A percentile compares a stretch with the other conserved stretches of the same genome.
phyloP scores from a whole-genome alignment of 345 rosid genomes.

The Anastatica hierochuntica region DNA sequence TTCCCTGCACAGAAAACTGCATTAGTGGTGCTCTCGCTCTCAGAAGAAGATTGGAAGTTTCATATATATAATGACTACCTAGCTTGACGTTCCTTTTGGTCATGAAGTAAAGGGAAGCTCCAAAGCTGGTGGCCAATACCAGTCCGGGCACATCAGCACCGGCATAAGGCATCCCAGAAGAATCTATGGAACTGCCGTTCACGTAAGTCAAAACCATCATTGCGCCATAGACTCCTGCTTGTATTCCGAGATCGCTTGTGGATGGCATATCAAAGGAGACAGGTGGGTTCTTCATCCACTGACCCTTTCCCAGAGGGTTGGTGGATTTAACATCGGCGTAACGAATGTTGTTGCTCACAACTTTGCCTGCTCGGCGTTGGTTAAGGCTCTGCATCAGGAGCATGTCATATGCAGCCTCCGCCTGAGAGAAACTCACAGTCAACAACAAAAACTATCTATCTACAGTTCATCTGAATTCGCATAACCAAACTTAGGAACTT shows the following conservation, averaged over 20 bases:
- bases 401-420: constrained; percentile 96
- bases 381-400: constrained; percentile 87
- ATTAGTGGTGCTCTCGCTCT: neutral
- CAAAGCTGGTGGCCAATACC: constrained; percentile 70
- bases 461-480: neutral
- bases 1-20: constrained; percentile 44
- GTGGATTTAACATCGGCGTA: constrained; percentile 88
- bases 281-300: constrained; percentile 67
- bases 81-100: constrained; percentile 67
- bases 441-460: neutral
- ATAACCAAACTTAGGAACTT: neutral
- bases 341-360: constrained; percentile 54
- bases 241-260: constrained; percentile 55
- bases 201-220: constrained; percentile 70
- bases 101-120: constrained; percentile 91
- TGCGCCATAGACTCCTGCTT: constrained; percentile 91
- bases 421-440: constrained; percentile 30
- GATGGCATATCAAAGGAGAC: constrained; percentile 69
- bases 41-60: neutral
- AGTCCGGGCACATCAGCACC: constrained; percentile 87
- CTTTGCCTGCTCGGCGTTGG: constrained; percentile 87
- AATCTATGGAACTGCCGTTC: constrained; percentile 49
- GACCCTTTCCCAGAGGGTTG: constrained; percentile 36
- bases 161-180: constrained; percentile 36
- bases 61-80: constrained; percentile 51